Percentiles rank a stretch among this genome's conserved stretches.
Evolutionary conservation across 164 flowering plant genomes (phyloP).

Genomic region (Piper betle): DNA sequence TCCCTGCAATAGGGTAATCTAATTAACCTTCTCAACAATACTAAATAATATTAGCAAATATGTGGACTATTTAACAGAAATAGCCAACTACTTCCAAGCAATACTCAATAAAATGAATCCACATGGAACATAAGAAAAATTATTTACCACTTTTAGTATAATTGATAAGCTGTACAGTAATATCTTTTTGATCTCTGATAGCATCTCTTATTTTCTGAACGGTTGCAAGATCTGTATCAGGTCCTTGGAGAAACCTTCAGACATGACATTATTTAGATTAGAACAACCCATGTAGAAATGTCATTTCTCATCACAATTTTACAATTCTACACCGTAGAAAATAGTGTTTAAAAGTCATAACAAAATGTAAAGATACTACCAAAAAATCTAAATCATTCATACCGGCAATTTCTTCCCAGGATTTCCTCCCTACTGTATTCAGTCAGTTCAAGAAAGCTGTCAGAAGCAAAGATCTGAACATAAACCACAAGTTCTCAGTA

Average conservation of each 20-base stretch:
- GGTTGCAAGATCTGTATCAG: slow-evolving; percentile 89
- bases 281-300: too few species aligned
- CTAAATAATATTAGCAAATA: too few species aligned
- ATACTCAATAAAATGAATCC: not conserved
- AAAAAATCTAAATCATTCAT: slow-evolving; percentile 11
- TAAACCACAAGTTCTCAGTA: not conserved
- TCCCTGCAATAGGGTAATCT: slow-evolving; percentile 41
- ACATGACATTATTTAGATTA: slow-evolving; percentile 3
- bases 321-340: too few species aligned
- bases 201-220: slow-evolving; percentile 86
- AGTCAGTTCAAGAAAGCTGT: slow-evolving; percentile 96
- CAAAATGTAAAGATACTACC: not conserved
- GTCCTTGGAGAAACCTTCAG: slow-evolving; percentile 99
- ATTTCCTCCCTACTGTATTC: slow-evolving; percentile 91
- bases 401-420: slow-evolving; percentile 93
- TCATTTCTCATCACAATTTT: too few species aligned
- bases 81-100: too few species aligned
- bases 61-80: too few species aligned
- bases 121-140: not conserved
- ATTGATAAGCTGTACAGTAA: slow-evolving; percentile 93
- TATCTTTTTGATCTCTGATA: slow-evolving; percentile 73
- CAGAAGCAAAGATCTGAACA: slow-evolving; percentile 94
- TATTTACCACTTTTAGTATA: slow-evolving; percentile 80
- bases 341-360: too few species aligned
- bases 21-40: not conserved